Evolutionary conservation across 345 rosid species (phyloP).

Genomic region (Sisymbrium irio): DNA sequence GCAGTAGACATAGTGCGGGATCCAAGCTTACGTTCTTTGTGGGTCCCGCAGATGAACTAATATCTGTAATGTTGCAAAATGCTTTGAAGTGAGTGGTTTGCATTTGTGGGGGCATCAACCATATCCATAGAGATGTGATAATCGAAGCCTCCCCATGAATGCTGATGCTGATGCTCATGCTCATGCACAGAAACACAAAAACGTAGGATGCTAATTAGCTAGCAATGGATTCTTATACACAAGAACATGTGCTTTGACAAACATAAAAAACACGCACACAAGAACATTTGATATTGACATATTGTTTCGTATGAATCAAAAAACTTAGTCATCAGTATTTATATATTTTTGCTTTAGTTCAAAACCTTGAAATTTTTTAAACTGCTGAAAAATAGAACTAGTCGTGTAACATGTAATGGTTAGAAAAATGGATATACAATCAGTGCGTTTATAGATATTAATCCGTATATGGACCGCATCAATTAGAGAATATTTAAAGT

Average conservation of each 20-base stretch:
- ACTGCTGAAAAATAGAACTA: not conserved
- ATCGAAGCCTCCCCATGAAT: not conserved
- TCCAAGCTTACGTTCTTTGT: constrained; percentile 18
- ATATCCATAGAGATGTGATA: constrained; percentile 4
- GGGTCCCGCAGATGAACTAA: constrained; percentile 17
- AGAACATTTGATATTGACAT: not conserved
- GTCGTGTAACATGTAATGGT: not conserved
- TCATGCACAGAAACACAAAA: not conserved
- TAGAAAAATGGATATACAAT: not conserved
- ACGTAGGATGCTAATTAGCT: not conserved
- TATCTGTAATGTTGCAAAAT: constrained; percentile 25
- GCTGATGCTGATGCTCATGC: not conserved
- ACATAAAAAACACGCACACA: not conserved
- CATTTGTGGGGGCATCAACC: constrained; percentile 18
- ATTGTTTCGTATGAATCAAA: not conserved
- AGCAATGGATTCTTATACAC: not conserved
- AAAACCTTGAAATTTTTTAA: not conserved
- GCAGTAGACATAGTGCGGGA: constrained; percentile 12
- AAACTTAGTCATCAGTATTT: not conserved
- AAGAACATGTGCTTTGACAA: not conserved
- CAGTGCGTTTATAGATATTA: not conserved
- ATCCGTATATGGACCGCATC: not conserved
- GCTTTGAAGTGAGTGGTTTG: constrained; percentile 14
- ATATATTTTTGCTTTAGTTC: not conserved
- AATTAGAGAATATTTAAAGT: not conserved